Evolutionary conservation across 2,329 filamentous ascomycete species (phyloP).

Genomic region (Colletotrichum cordylinicola): DNA sequence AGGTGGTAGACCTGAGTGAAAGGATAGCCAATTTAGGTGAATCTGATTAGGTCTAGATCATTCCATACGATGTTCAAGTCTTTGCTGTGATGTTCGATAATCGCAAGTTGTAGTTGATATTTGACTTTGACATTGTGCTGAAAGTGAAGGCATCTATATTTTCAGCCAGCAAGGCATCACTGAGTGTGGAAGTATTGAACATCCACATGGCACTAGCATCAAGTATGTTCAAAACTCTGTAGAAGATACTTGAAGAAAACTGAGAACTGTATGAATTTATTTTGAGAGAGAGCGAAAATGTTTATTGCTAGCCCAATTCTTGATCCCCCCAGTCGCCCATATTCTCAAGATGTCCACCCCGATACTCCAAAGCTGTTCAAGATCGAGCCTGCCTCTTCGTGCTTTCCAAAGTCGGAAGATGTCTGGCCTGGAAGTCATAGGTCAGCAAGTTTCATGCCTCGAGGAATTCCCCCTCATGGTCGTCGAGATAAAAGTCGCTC

Average conservation of each 20-base stretch:
- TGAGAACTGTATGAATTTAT: rapidly evolving
- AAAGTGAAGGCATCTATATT: background rate
- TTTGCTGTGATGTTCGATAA: background rate
- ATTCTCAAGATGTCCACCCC: rapidly evolving
- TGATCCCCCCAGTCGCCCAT: background rate
- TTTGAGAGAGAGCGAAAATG: background rate
- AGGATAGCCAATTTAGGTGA: background rate
- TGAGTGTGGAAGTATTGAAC: background rate
- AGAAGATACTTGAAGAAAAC: rapidly evolving
- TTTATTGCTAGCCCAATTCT: background rate
- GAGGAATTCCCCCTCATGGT: rapidly evolving
- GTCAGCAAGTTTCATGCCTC: background rate
- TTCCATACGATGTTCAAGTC: background rate
- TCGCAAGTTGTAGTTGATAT: background rate
- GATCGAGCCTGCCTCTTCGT: rapidly evolving
- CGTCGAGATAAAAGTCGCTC: background rate
- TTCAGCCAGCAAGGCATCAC: background rate
- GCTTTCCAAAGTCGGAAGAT: rapidly evolving
- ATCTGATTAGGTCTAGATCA: background rate
- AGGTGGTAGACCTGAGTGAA: background rate
- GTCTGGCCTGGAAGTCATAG: rapidly evolving
- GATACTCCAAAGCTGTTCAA: rapidly evolving
- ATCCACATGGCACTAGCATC: background rate
- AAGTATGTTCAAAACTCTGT: rapidly evolving
- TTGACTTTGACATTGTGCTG: background rate